These are phyloP conservation scores for Chaetoceros muelleri DNA, from an alignment of 108 stramenopile genomes.

Conservation along the genomic window DNA sequence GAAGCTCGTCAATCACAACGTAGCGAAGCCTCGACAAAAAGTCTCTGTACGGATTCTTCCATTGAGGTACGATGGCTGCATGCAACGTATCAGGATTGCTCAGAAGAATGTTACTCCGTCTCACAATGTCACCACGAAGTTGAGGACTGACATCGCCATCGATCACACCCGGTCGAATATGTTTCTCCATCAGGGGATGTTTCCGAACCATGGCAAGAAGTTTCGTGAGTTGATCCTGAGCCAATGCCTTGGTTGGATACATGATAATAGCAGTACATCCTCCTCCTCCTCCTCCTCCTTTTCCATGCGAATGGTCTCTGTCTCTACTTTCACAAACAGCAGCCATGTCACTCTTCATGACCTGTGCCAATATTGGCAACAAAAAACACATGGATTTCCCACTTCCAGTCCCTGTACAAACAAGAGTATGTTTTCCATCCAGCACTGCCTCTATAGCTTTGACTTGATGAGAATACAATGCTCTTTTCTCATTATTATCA, in stretches of 20 bases:
- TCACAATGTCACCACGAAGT: slow-evolving; percentile 48
- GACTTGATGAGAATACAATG: slow-evolving; percentile 77
- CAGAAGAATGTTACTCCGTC: slow-evolving; percentile 71
- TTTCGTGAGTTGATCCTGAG: slow-evolving; percentile 92
- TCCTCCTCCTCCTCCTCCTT: slow-evolving; percentile 2
- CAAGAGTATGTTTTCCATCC: slow-evolving; percentile 46
- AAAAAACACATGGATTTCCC: slow-evolving; percentile 83
- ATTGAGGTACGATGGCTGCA: slow-evolving; percentile 82
- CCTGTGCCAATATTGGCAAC: slow-evolving; percentile 64
- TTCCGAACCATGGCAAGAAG: slow-evolving; percentile 31
- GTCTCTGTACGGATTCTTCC: slow-evolving; percentile 45
- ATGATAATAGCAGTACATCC: slow-evolving; percentile 52
- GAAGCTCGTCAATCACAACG: slow-evolving; percentile 85
- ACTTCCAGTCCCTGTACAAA: slow-evolving; percentile 82
- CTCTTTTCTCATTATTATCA: neutral
- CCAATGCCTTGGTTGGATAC: slow-evolving; percentile 96
- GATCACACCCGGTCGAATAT: slow-evolving; percentile 47
- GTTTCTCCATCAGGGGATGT: slow-evolving; percentile 12
- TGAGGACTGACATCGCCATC: slow-evolving; percentile 75
- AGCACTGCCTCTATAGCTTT: slow-evolving; percentile 61
- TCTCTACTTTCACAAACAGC: too few relatives aligned
- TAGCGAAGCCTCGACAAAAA: slow-evolving; percentile 53
- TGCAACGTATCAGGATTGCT: slow-evolving; percentile 98
- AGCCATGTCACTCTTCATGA: slow-evolving; percentile 16
- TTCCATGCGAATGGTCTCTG: slow-evolving; percentile 4